phyloP scores from a whole-genome alignment of 176 grass and related monocot species.

The Rhynchospora tenuis region DNA sequence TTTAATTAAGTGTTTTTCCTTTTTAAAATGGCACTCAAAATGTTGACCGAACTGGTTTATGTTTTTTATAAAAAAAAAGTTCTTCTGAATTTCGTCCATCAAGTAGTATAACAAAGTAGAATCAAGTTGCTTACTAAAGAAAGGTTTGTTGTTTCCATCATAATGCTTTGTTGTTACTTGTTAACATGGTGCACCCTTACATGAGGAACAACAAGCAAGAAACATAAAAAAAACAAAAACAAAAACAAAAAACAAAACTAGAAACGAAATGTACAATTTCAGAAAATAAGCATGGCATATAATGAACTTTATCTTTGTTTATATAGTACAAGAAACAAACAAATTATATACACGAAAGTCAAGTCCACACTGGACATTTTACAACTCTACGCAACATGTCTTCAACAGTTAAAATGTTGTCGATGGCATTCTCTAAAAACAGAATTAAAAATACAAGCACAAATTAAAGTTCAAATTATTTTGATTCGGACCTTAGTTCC shows the following conservation, averaged over 20 bases:
- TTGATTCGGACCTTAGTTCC: constrained; percentile 52
- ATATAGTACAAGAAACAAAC: constrained; percentile 4
- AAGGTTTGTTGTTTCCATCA: no score
- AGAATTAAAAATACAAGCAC: constrained; percentile 1
- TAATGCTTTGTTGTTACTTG: no score
- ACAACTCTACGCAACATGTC: constrained; percentile 16
- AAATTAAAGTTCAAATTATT: constrained; percentile 19
- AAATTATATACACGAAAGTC: constrained; percentile 24
- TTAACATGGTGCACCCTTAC: not conserved
- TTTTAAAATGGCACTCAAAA: not conserved
- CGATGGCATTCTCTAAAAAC: constrained; percentile 15
- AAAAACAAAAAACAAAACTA: no score
- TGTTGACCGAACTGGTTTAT: not conserved
- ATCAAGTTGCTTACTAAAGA: no score
- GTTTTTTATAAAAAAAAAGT: not conserved
- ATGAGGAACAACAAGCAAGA: not conserved
- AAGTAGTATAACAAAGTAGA: not conserved
- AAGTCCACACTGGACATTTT: not conserved
- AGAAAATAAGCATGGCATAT: not conserved
- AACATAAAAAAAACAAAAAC: not conserved
- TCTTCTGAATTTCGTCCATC: not conserved
- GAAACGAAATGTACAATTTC: not conserved
- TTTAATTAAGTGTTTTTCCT: not conserved
- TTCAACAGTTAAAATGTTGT: constrained; percentile 25
- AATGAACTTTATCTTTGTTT: constrained; percentile 4